Percentiles rank a stretch among this genome's conserved stretches.
phyloP scores from a whole-genome alignment of 192 early-diverging fungal species.

The Podila epigama region DNA sequence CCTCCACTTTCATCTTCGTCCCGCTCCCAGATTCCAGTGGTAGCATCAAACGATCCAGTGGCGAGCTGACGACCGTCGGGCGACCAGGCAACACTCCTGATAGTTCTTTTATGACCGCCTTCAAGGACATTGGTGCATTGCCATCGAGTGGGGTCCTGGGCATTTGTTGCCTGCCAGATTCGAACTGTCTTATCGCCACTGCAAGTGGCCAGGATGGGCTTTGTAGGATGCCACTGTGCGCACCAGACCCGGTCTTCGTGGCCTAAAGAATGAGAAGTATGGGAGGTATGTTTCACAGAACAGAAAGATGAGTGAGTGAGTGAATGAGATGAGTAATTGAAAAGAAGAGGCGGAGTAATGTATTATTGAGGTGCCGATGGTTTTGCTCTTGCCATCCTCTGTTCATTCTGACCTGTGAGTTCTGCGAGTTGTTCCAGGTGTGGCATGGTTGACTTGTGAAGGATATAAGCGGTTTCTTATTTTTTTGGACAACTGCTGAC shows the following conservation, averaged over 20 bases:
- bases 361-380: neutral
- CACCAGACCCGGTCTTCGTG: slow-evolving; percentile 91
- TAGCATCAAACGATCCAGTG: slow-evolving; percentile 92
- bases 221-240: slow-evolving; percentile 83
- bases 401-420: slow-evolving; percentile 55
- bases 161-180: slow-evolving; percentile 73
- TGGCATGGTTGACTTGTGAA: slow-evolving; percentile 38
- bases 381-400: neutral
- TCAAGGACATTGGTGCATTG: slow-evolving; percentile 76
- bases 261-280: slow-evolving; percentile 43
- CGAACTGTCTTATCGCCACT: slow-evolving; percentile 89
- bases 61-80: slow-evolving; percentile 77
- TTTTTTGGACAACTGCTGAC: too few relatives aligned
- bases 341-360: neutral
- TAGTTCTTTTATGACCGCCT: slow-evolving; percentile 90
- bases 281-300: neutral
- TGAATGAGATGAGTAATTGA: neutral
- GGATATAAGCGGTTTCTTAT: too few relatives aligned
- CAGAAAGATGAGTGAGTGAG: neutral
- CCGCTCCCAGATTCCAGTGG: slow-evolving; percentile 91
- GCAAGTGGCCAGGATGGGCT: slow-evolving; percentile 79
- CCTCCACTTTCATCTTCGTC: slow-evolving; percentile 58
- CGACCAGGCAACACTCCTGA: slow-evolving; percentile 88
- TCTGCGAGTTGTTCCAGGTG: slow-evolving; percentile 64
- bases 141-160: slow-evolving; percentile 62